Base-by-base conservation (phyloP, 2,329 filamentous ascomycete genomes). In the Cordyceps tenuipes region DNA sequence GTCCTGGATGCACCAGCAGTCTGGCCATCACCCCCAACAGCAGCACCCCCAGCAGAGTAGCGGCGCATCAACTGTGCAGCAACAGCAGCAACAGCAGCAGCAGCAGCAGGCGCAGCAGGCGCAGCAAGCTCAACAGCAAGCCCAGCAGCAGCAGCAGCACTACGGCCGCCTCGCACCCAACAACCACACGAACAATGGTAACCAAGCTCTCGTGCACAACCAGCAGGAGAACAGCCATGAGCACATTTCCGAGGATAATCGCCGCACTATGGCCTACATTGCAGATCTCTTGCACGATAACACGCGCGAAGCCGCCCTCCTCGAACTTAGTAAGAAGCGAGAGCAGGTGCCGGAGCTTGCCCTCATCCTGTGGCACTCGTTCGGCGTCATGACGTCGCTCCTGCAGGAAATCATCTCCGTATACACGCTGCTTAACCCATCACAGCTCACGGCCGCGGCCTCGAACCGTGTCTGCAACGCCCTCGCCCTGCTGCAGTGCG, bases 391-490 rank as follows among this genome's bases (percentile, higher is more conserved):
- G 94, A 97, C 94, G 50, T 96, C 91, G 59, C 81, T 99, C 26
- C 83, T 97, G 39, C 93, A 97, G 74, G 94, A 99, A 77, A 99
- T 99, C 72, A 99, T 99, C 71, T 97, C 93, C 12, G 94, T 99
- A 59, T 99, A 99, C 72, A 95, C 91, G 31, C 84, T 99, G 5
- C 84, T 99, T 68, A 99, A 96, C 73, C 94, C 94, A 6, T 97
- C 91, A 54, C 93, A 97, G 76, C 84, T 99, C 68, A 99, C 94
- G 8, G 94, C 94, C 3, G 92, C 94, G n/a, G 93, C 94, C 17
- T 96, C 90, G 3, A 99, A 99, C 77, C 82, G 94, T 65, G 94
- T 99, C 61, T 99, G 94, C 78, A 99, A 99, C 74, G 94, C 94
- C 43, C 83, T 99, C 63, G 94, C 94, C 31, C 83, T 99, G 63